These are phyloP conservation scores for Thamnidium elegans DNA, from an alignment of 192 early-diverging fungal species.

Conservation along the genomic window DNA sequence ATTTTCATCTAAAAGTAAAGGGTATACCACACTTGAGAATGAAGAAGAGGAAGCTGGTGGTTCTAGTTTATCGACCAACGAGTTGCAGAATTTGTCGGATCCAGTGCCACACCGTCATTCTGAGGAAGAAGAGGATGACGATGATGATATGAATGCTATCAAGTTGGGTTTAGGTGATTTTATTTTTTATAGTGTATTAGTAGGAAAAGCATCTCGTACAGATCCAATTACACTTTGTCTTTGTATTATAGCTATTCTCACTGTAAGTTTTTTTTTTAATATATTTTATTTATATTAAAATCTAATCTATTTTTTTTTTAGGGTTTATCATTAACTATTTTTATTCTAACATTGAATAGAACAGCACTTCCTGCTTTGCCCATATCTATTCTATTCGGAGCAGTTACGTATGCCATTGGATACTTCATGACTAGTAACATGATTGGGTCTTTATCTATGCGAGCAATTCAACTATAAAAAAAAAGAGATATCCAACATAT, in stretches of 20 bases:
- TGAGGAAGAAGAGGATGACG: not conserved
- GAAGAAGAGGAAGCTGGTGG: not conserved
- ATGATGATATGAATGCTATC: slow-evolving; percentile 26
- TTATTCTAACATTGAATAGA: slow-evolving; percentile 65
- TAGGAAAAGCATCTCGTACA: slow-evolving; percentile 56
- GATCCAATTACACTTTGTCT: slow-evolving; percentile 1
- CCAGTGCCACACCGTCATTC: too few relatives aligned
- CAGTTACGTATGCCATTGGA: slow-evolving; percentile 2
- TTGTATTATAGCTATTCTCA: slow-evolving; percentile 52
- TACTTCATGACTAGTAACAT: slow-evolving; percentile 4
- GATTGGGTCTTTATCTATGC: not conserved
- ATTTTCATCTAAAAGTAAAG: not conserved
- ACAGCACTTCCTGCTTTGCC: slow-evolving; percentile 76
- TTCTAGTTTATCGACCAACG: not conserved
- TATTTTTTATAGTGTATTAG: slow-evolving; percentile 77
- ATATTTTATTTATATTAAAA: not conserved
- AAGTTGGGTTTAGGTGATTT: slow-evolving; percentile 81
- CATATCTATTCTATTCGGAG: slow-evolving; percentile 73
- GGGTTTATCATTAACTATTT: slow-evolving; percentile 74
- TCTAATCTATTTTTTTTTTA: not conserved
- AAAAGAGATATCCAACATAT: too few relatives aligned
- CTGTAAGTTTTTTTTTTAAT: slow-evolving; percentile 15
- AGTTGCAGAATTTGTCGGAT: not conserved
- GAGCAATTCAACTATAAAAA: not conserved
- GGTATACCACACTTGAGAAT: not conserved